phyloP scores from a whole-genome alignment of 352 stramenopile genomes.

The Phytophthora nicotianae region DNA sequence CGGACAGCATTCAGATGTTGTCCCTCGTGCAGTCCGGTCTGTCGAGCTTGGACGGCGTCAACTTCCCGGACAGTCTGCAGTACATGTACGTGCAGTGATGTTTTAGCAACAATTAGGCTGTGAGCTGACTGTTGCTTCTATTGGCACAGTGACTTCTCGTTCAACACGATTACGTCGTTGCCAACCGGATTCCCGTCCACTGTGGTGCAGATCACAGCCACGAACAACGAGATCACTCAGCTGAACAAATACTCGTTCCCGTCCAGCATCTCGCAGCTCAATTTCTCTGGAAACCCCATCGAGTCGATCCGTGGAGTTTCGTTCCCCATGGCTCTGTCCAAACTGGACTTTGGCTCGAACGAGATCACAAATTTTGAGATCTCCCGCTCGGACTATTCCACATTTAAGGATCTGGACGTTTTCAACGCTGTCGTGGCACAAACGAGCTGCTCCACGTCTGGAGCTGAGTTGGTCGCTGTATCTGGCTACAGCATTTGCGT shows the following conservation, averaged over 20 bases:
- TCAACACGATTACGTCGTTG: conserved; percentile 47
- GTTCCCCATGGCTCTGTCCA: conserved; percentile 58
- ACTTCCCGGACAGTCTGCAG: conserved; percentile 50
- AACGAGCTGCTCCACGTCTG: conserved; percentile 45
- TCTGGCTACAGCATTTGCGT: conserved; percentile 56
- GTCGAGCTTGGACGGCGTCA: conserved; percentile 43
- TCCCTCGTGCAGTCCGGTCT: conserved; percentile 52
- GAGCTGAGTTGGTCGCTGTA: conserved; percentile 49
- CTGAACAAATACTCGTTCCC: conserved; percentile 62
- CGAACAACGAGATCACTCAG: conserved; percentile 50
- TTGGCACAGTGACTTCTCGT: conserved; percentile 47
- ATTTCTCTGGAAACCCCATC: conserved; percentile 68
- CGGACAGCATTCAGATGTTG: conserved; percentile 47
- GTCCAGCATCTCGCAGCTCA: conserved; percentile 48
- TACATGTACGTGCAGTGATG: conserved; percentile 48
- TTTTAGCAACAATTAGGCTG: neutral
- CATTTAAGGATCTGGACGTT: conserved; percentile 47
- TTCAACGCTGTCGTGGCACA: conserved; percentile 53
- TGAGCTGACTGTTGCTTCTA: conserved; percentile 4
- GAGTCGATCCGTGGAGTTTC: conserved; percentile 54
- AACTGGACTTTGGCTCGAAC: conserved; percentile 49
- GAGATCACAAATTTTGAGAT: conserved; percentile 76
- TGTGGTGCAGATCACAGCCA: conserved; percentile 45
- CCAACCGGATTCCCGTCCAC: conserved; percentile 35
- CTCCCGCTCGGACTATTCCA: conserved; percentile 63